Percentiles rank a stretch among this genome's conserved stretches.
These are phyloP conservation scores for Diplodia intermedia DNA, from an alignment of 2,329 filamentous ascomycete species.

Conservation along the genomic window DNA sequence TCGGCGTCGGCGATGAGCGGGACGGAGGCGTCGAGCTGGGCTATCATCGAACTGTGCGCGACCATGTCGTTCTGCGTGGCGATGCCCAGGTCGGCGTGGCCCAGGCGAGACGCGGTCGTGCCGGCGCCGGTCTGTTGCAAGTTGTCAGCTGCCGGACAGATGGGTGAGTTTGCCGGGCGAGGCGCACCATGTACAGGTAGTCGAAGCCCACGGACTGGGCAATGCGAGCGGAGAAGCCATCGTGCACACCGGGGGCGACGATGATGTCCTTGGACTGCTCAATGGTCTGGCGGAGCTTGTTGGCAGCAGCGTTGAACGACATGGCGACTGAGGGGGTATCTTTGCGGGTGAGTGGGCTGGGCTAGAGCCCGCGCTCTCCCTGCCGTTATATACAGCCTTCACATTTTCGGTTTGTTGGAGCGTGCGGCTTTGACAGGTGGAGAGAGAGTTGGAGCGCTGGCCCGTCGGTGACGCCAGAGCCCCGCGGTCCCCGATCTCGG, in stretches of 20 bases:
- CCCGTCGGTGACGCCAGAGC: slow-evolving; percentile 17
- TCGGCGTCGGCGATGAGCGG: slow-evolving; percentile 33
- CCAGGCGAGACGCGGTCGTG: slow-evolving; percentile 66
- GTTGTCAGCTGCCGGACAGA: slow-evolving; percentile 16
- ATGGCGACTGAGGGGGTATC: background rate
- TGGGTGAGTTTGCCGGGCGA: slow-evolving; percentile 1
- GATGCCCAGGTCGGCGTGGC: slow-evolving; percentile 68
- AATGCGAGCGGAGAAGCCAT: slow-evolving; percentile 70
- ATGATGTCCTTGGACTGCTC: slow-evolving; percentile 50
- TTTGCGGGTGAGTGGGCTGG: slow-evolving; percentile 2
- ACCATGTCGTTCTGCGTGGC: slow-evolving; percentile 69
- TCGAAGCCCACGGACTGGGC: slow-evolving; percentile 69
- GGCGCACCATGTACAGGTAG: slow-evolving; percentile 69
- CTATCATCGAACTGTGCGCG: slow-evolving; percentile 69
- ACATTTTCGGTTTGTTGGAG: background rate
- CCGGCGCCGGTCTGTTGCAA: slow-evolving; percentile 65
- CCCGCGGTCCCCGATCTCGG: slow-evolving; percentile 3
- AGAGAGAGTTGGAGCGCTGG: background rate
- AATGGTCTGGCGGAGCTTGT: slow-evolving; percentile 41
- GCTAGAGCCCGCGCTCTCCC: background rate
- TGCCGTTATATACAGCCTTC: background rate
- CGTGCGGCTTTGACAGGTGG: background rate
- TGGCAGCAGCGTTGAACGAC: slow-evolving; percentile 30
- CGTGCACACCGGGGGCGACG: slow-evolving; percentile 71
- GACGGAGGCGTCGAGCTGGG: slow-evolving; percentile 59